Base-by-base conservation (phyloP, 179 eudicot species). In the Drosera spatulata region DNA sequence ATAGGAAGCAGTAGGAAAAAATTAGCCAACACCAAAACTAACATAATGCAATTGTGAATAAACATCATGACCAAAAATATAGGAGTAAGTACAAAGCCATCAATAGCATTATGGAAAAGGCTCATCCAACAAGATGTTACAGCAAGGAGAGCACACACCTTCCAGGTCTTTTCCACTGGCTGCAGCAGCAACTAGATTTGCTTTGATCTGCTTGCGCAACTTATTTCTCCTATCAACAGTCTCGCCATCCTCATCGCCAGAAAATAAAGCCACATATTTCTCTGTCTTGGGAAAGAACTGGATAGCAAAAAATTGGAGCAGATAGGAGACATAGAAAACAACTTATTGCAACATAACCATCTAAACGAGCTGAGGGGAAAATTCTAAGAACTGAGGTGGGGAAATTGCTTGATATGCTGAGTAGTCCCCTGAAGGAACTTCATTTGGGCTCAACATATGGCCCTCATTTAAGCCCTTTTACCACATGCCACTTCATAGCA, bases 221-320 rank as follows among this genome's bases (percentile, higher is more conserved):
- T 62, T 72, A 61, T 75, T 82, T 85, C 97, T 85, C 66, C 67
- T 86, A 49, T 89, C 95, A 64, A 85, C 72, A 58, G 74, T 56
- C 10, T 86, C 93, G 9, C 71, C 60, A 56, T 82, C 84, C 53
- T 93, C 99, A 60, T 86, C 95, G 52, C 85, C 88, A 68, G 78
- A 73, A 75, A 79, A 93, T 61, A 93, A 76, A 49, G 99, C 67
- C 22, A 93, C 94, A 69, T 89, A 93, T 57, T 85, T 89, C 75
- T 93, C 99, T 44, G 77, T 73, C 87, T 86, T 89, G 38, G 99
- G 99, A 45, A 93, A 93, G 82, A 93, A 89, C 99, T 89, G 93
- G 75, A 79, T 51, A 41, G 56, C 53, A 67, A 55, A 66, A 48
- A 71, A 48, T 37, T 15, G 43, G 53, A 53, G 53, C 49, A 65